Conservation (phyloP, 495 filamentous ascomycete genomes). For the Neurospora sp. region DNA sequence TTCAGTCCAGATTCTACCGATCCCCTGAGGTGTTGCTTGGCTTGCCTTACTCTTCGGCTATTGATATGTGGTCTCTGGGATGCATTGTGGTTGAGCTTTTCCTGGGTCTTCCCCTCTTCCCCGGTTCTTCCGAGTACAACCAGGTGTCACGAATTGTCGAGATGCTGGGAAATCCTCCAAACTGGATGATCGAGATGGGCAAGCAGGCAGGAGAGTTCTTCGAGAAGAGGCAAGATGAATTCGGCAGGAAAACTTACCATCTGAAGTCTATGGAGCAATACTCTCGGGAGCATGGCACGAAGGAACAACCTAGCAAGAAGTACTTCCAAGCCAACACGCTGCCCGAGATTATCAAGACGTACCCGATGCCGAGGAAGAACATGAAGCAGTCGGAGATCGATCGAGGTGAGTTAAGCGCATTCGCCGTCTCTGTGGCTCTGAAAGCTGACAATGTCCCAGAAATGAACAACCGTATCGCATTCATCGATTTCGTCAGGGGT, state of each 20-base stretch:
- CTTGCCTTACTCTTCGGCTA: conserved; percentile 93
- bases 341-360: conserved; percentile 93
- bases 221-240: conserved; percentile 85
- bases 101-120: conserved; percentile 88
- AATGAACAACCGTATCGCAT: conserved; percentile 96
- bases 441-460: conserved; percentile 43
- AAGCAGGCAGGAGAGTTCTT: conserved; percentile 98
- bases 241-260: conserved; percentile 77
- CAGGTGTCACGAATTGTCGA: conserved; percentile 95
- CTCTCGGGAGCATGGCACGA: conserved; percentile 84
- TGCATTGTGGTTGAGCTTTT: conserved; percentile 99
- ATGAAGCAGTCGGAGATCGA: conserved; percentile 98
- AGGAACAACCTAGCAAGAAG: conserved; percentile 99
- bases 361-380: conserved; percentile 96
- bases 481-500: conserved; percentile 98
- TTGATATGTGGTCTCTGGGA: conserved; percentile 99
- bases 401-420: conserved; percentile 54
- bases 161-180: conserved; percentile 93
- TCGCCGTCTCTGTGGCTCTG: background rate
- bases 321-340: conserved; percentile 92
- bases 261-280: conserved; percentile 97
- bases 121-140: conserved; percentile 98
- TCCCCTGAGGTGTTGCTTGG: conserved; percentile 94
- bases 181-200: conserved; percentile 99
- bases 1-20: conserved; percentile 96